Base-by-base conservation (phyloP, 306 rosid genomes). In the Begonia peltatifolia region DNA sequence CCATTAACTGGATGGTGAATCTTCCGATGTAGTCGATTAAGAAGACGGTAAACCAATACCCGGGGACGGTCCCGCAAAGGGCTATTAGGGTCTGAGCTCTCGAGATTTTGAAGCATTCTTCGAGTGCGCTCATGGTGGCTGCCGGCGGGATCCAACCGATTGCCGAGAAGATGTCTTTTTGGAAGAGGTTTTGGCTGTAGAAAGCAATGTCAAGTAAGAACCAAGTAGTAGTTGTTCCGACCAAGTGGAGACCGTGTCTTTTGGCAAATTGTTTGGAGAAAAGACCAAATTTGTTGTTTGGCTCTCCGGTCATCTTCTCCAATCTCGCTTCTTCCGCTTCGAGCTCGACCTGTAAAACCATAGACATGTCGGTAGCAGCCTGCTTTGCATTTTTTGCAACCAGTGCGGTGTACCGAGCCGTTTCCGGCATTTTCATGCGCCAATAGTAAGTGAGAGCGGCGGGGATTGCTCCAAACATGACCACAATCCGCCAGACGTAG, bases 381-480 rank as follows among this genome's bases (percentile, higher is more conserved):
- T 64, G 68, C 43, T 56, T 64, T 22, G 62, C 62, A 35, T 64
- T 56, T 15, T 42, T 57, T n/a, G 62, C 68, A 0, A 64, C 56
- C 3, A 64, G 36, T 2, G 68, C 62, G 2, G 68, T 64, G 50
- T 56, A 64, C n/a, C 57, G 60, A 35, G 68, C 68, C 12, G 68
- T 64, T 44, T 64, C 68, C 2, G 52, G 68, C 68, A 64, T 64
- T 42, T 64, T 22, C 68, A 56, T 64, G 6, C 62, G 68, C 62
- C 68, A 64, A 30, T 64, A 64, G 35, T 17, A 64, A 0, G 68
- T 50, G 3, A 64, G 12, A 3, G 14, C 52, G 20, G 68, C 62
- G 0, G 62, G 68, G 5, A 64, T 23, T 11, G 68, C 68, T 23
- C 68, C 68, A 35, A 64, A 15, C 62, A 64, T 56, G 10, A 64